Base-by-base conservation (phyloP, 1,139 yeast genomes). In the Yamadazyma aaseri region DNA sequence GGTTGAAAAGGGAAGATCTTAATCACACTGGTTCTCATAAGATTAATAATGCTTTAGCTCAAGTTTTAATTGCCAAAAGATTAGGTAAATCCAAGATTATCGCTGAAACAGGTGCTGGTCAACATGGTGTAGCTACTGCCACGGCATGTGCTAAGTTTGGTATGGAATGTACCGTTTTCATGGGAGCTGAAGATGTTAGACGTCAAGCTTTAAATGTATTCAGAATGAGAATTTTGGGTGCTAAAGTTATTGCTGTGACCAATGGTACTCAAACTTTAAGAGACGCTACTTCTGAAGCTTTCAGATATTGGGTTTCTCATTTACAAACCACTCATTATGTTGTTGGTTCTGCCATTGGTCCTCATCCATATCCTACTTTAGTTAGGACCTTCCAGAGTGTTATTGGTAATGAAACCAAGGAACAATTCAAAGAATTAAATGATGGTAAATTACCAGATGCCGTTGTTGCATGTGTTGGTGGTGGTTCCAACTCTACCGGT, bases 101-200 rank as follows among this genome's bases (percentile, higher is more conserved):
- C 58, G 99, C 99, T 29, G 99, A 92, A 68, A 92, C 99, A 29
- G 99, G 99, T 62, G 99, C 99, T 35, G 99, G 99, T 44, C 99
- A 92, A 70, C 99, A 92, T 58, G 99, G 99, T 68, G 99, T 92
- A 28, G 99, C 99, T 29, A 92, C 98, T 39, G 99, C 99, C 20
- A 92, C 98, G 37, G 97, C 96, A 0, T 90, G 96, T 66, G 99
- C 99, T 47, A 94, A 92, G 61, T 92, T 92, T 51, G 98, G 98
- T 34, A 61, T 92, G 63, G 79, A 85, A 56, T 92, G 98, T 70
- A 86, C 87, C n/a, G 95, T 92, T 24, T 92, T 79, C 56, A 92
- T 92, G 99, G 99, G 99, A 43, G 97, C 97, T 32, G 98, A 92
- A 65, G 99, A 92, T 67, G 96, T 86, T 32, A 85, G 97, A 62